Base-by-base conservation (phyloP, 495 filamentous ascomycete genomes). In the Apodospora peruviana region DNA sequence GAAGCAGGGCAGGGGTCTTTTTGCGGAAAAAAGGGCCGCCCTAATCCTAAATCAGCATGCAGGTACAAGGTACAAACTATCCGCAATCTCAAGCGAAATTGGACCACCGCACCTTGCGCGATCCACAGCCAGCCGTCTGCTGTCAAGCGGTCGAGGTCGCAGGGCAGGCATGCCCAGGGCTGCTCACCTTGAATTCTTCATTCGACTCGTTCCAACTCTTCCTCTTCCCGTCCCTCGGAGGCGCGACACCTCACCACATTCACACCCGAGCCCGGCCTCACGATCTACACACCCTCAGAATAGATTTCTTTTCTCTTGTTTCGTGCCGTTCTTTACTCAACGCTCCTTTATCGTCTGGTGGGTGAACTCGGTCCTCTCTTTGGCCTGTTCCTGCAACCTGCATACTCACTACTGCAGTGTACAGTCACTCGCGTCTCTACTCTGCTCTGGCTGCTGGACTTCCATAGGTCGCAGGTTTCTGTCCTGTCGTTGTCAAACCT, bases 61-160 rank as follows among this genome's bases (percentile, higher is more conserved):
- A 40, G 40, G 34, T 42, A 45, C 46, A 19, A 51, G 47, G 49
- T 48, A 55, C 48, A 53, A 57, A 17, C 18, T 17, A 25, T 22
- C 48, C 32, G 39, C 48, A 55, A 62, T 52, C 48, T 60, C 61
- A 66, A 66, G 64, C 64, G 64, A 66, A 60, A 66, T 66, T 66
- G 59, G 45, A 40, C 41, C 47, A 41, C 56, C 47, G 56, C 56
- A 38, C 51, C 32, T 50, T 21, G 45, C 51, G 40, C 56, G 56
- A 61, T 55, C 56, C 52, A 50, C 50, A 23, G 39, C 46, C 53
- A 42, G 35, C 43, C 49, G 35, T 32, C 27, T 32, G n/a, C n/a
- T n/a, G n/a, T n/a, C n/a, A n/a, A n/a, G n/a, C n/a, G n/a, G n/a
- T n/a, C n/a, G n/a, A n/a, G n/a, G n/a, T n/a, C n/a, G n/a, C n/a